Conservation (phyloP, 306 rosid species). For the Vigna unguiculata region DNA sequence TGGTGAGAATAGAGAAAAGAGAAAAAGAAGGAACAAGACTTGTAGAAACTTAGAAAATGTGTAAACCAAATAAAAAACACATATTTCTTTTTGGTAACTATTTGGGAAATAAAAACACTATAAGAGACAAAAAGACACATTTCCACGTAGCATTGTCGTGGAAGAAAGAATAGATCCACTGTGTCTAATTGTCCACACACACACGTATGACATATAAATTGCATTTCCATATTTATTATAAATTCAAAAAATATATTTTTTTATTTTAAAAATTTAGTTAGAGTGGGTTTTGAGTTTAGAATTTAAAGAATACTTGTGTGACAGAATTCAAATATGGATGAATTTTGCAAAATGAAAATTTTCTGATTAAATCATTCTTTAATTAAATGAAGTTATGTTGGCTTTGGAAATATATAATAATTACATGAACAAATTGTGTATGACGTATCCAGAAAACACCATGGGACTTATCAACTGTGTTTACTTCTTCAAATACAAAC, state of each 20-base stretch:
- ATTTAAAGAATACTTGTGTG: too few relatives aligned
- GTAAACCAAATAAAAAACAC: neutral
- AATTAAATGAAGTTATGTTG: too few relatives aligned
- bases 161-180: neutral
- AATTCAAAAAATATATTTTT: neutral
- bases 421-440: neutral
- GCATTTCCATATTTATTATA: neutral
- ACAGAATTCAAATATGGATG: too few relatives aligned
- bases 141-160: conserved; percentile 14
- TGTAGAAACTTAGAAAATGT: neutral
- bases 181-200: neutral
- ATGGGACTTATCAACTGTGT: conserved; percentile 24
- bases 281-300: neutral
- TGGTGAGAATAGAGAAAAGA: too few relatives aligned
- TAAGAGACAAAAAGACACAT: neutral
- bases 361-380: too few relatives aligned
- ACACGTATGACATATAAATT: neutral
- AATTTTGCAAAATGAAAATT: too few relatives aligned
- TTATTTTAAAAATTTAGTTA: neutral
- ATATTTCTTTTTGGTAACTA: neutral
- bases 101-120: neutral
- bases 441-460: conserved; percentile 21
- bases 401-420: too few relatives aligned
- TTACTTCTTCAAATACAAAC: conserved; percentile 39
- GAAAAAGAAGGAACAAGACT: neutral